Evolutionary conservation across 352 stramenopile genomes (phyloP), one percentile per base, ranked within the genome.

Genomic region (Phytophthora citrophthora): DNA sequence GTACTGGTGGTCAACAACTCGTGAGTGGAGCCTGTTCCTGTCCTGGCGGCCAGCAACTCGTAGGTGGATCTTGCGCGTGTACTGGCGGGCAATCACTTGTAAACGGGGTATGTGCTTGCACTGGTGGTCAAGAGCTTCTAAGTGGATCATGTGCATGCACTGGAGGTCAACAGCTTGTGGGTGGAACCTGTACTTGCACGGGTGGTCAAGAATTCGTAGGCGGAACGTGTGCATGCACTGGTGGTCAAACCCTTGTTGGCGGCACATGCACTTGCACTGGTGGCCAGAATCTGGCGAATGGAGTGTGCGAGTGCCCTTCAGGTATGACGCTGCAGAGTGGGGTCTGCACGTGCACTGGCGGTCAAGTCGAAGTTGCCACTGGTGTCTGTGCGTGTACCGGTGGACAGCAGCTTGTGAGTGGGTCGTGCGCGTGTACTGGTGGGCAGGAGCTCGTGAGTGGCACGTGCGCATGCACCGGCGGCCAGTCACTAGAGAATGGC

Each of bases 311-410:
- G 2, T 57, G 50, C 20, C 46, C n/a, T 23, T n/a, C 26, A 16
- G 13, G 45, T 39, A 52, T 13, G 7, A 23, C 5, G 12, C 38
- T n/a, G 20, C 24, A 15, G 2, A 40, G 39, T 39, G 45, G 45
- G 1, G 26, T 26, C 11, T 52, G 45, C 13, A 26, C 24, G 4
- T 52, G 45, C 12, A 32, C 45, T 13, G 45, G 45, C 23, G 45
- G 31, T n/a, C 45, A 52, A 20, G 38, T n/a, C 6, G 38, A 44
- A 44, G 15, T 9, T 23, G 3, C 38, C 13, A 15, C 38, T 20
- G 38, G 38, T 44, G 45, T 52, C 20, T 52, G 45, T 18, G 29
- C 13, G 6, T 52, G 45, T 52, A 32, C 50, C 39, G 50, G 50
- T 24, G 50, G 29, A 3, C 26, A 29, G 6, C 26, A 29, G 26